Evolutionary conservation across 1,284 basidiomycete species (phyloP), one percentile per base, ranked within the genome.

Genomic region (Paramarasmius palmivorus): DNA sequence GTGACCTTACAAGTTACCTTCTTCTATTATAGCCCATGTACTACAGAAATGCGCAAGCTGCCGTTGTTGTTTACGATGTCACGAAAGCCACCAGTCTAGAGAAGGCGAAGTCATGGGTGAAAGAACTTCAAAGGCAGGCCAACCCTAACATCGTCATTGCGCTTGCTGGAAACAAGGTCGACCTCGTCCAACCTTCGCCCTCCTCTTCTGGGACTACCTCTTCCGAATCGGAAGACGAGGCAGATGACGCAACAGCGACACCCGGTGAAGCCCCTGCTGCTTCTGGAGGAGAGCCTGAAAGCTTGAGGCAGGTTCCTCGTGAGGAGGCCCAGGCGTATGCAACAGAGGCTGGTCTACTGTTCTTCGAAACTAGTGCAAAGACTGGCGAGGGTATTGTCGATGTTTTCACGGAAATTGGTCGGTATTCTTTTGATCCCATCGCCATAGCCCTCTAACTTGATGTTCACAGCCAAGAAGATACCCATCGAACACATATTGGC

Each of bases 21-120:
- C 47, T 22, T 50, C 46, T 53, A 47, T 49, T 52, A 37, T 59
- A 91, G 88, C 93, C 93, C 56, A 96, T 96, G 93, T 99, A 99
- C 76, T 99, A 98, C 72, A 90, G 96, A 66, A 98, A 99, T 65
- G 95, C 96, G 9, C 95, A 98, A 71, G 96, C 96, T 6, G 96
- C 95, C 40, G 94, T 98, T 35, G 96, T 99, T 26, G 95, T 98
- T 25, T 99, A 98, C 74, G 96, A 99, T 70, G 89, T 99, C 53
- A 96, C 93, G 51, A 95, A 95, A 70, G 88, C 89, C 55, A 84
- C 90, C 53, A 98, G 95, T 63, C 83, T 99, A 58, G 97, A 99
- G 72, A 99, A 99, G 73, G 96, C 96, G 56, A 99, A 99, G 78
- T 95, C 94, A 34, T 99, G 96, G 96, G 95, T 99, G 59, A 99